Conservation (phyloP, 2,329 filamentous ascomycete species). For the Clonostachys sp. region DNA sequence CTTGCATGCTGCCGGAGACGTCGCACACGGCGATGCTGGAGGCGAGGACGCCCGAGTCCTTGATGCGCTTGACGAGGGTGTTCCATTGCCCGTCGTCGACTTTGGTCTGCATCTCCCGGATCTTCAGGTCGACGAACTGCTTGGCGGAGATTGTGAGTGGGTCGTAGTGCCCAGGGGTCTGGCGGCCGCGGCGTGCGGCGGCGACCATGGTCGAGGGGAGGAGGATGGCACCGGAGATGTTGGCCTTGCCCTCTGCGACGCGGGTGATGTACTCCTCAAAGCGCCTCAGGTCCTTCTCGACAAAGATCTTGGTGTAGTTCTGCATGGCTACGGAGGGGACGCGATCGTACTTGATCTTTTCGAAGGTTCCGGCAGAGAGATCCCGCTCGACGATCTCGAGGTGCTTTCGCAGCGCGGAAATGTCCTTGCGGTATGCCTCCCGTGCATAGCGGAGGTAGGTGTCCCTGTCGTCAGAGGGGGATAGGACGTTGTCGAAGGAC, state of each 20-base stretch:
- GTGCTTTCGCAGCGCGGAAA: slow-evolving; percentile 46
- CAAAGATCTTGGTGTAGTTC: slow-evolving; percentile 42
- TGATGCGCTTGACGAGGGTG: slow-evolving; percentile 50
- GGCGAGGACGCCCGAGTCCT: slow-evolving; percentile 46
- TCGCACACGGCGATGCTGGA: slow-evolving; percentile 54
- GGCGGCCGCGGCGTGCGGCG: not conserved
- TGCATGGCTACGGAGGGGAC: slow-evolving; percentile 55
- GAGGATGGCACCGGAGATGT: slow-evolving; percentile 51
- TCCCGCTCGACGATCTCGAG: slow-evolving; percentile 49
- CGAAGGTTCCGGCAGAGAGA: slow-evolving; percentile 37
- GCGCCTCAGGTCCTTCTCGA: slow-evolving; percentile 39
- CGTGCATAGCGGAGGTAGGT: slow-evolving; percentile 49
- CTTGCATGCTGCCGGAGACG: slow-evolving; percentile 48
- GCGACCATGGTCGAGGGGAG: slow-evolving; percentile 44
- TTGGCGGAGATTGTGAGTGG: slow-evolving; percentile 1
- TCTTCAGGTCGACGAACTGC: slow-evolving; percentile 17
- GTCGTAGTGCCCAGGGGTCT: not conserved
- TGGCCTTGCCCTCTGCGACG: slow-evolving; percentile 39
- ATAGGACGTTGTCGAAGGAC: slow-evolving; percentile 17
- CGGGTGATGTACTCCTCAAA: slow-evolving; percentile 44
- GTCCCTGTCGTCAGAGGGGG: slow-evolving; percentile 34
- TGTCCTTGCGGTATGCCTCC: slow-evolving; percentile 45
- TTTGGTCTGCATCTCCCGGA: slow-evolving; percentile 22
- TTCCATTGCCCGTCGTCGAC: slow-evolving; percentile 50
- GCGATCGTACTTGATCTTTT: slow-evolving; percentile 50